A percentile compares a stretch with the other conserved stretches of the same genome.
Evolutionary conservation across 805 yeast species (phyloP).

Genomic region (Candida hungchunana): DNA sequence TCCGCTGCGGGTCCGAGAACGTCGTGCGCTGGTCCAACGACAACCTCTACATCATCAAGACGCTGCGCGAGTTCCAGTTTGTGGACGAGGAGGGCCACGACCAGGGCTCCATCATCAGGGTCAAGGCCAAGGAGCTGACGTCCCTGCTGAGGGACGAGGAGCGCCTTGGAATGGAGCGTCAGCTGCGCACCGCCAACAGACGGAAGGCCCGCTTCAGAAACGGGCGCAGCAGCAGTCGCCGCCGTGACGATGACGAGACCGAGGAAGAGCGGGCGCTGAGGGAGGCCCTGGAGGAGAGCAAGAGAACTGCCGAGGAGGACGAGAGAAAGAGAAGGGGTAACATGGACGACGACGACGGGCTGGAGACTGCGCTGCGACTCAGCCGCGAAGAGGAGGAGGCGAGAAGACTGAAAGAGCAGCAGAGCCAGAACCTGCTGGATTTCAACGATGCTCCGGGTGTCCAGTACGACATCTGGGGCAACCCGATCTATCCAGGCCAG

Average conservation of each 20-base stretch:
- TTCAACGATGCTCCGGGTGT: constrained; percentile 34
- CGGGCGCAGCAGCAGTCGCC: constrained; percentile 31
- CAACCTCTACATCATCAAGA: constrained; percentile 81
- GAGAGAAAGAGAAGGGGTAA: constrained; percentile 52
- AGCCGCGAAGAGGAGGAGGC: constrained; percentile 74
- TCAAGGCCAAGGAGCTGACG: constrained; percentile 86
- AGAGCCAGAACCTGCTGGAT: constrained; percentile 48
- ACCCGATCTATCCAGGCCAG: constrained; percentile 24
- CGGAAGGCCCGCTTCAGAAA: too few relatives aligned
- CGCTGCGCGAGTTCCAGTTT: constrained; percentile 84
- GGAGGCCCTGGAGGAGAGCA: constrained; percentile 76
- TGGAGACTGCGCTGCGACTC: constrained; percentile 64
- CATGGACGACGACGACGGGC: constrained; percentile 40
- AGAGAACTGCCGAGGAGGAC: constrained; percentile 80
- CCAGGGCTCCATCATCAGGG: constrained; percentile 84
- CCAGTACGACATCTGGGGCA: constrained; percentile 28
- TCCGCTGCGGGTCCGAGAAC: constrained; percentile 80
- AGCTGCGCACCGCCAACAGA: constrained; percentile 33
- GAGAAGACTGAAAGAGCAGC: constrained; percentile 43
- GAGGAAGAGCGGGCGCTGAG: constrained; percentile 73
- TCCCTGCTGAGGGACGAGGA: constrained; percentile 78
- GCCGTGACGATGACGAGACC: constrained; percentile 26
- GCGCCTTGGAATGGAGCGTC: constrained; percentile 68
- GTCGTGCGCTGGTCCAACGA: constrained; percentile 91
- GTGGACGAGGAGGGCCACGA: constrained; percentile 74